Evolutionary conservation across 768 basidiomycete species (phyloP), one percentile per base, ranked within the genome.

Genomic region (Coprinopsis sp.): DNA sequence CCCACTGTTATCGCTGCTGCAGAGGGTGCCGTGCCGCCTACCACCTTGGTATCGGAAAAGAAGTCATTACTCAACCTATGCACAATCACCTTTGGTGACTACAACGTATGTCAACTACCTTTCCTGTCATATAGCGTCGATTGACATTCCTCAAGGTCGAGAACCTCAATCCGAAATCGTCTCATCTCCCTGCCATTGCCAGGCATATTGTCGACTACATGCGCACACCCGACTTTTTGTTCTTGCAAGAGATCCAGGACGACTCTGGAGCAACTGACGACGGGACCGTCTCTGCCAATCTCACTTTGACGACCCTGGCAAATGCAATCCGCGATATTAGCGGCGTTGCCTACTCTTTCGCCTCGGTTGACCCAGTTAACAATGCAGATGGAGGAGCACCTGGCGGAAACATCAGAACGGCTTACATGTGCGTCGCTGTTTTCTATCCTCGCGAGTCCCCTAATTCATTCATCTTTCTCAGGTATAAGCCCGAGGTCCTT

Each of bases 191-290:
- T 1, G 54, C 54, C n/a, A 65, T 82, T 33, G 80, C 79, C 1
- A 51, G 61, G 11, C 82, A 82, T 52, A 81, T 82, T 41, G 71
- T 64, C 10, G 63, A 66, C 19, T 62, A 65, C 47, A 69, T 84
- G 13, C 60, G 64, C 14, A 67, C 72, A 0, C 81, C 82, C 1
- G 79, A 82, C 54, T 67, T 84, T 44, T 58, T 84, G 51, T 81
- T 82, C 58, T 52, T 84, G 6, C 81, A 84, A 61, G 82, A 84
- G 53, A 76, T 84, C 14, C 78, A 82, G 54, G 79, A 81, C 58
- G 74, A 81, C 58, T 71, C 69, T 2, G 79, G 79, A 4, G 54
- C 71, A 2, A 71, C 59, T 0, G 59, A 82, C 54, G 71, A 82
- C 54, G 81, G 81, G 16, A 69, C 69, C 4, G 76, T 80, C 36